phyloP scores from a whole-genome alignment of 768 basidiomycete species.

The Boletus sensibilis region DNA sequence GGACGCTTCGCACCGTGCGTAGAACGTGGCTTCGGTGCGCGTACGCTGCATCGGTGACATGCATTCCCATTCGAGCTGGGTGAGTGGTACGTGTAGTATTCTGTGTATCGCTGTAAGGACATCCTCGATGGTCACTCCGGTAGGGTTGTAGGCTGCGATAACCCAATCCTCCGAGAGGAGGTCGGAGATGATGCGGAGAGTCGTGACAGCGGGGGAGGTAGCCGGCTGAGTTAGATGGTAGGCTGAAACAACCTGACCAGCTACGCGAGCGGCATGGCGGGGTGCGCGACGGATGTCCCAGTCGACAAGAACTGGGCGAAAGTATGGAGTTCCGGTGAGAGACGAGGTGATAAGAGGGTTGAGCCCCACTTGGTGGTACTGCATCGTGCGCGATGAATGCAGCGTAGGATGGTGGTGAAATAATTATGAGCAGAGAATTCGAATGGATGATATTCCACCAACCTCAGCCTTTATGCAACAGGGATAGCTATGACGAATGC shows the following conservation, averaged over 20 bases:
- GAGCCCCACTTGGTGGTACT: constrained; percentile 14
- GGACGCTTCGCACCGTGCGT: constrained; percentile 45
- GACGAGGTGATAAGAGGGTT: constrained; percentile 18
- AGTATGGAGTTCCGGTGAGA: constrained; percentile 10
- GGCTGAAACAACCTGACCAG: constrained; percentile 3
- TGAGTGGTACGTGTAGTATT: constrained; percentile 39
- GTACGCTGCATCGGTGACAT: constrained; percentile 42
- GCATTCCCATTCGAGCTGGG: constrained; percentile 42
- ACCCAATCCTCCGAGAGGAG: constrained; percentile 45
- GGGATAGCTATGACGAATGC: not conserved
- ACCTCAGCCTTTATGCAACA: constrained; percentile 17
- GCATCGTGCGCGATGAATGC: constrained; percentile 14
- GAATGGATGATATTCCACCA: not conserved
- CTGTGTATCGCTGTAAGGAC: constrained; percentile 47
- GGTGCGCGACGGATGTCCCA: constrained; percentile 56
- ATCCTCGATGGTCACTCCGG: constrained; percentile 52
- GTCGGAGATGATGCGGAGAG: constrained; percentile 45
- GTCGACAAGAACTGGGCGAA: constrained; percentile 28
- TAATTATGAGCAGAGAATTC: not conserved
- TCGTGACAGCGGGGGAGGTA: constrained; percentile 40
- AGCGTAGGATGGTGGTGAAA: not conserved
- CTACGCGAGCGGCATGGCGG: constrained; percentile 19
- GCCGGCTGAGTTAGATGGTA: constrained; percentile 41
- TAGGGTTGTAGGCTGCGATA: constrained; percentile 40
- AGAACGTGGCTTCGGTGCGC: constrained; percentile 42